These are phyloP conservation scores for Tolypocladium album DNA, from an alignment of 2,329 filamentous ascomycete genomes.

Conservation along the genomic window DNA sequence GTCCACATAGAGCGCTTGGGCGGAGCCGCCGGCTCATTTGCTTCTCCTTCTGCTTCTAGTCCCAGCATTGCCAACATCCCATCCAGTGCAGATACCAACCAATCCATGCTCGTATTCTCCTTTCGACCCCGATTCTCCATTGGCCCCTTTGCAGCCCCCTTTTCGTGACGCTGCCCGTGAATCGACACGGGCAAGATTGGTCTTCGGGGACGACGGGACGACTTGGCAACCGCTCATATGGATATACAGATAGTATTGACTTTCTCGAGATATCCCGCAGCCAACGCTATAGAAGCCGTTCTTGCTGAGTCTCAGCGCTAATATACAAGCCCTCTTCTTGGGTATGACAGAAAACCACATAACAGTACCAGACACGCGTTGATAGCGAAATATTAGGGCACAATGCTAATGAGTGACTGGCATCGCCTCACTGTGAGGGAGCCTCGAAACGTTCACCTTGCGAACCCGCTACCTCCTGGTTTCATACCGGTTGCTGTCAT, in stretches of 20 bases:
- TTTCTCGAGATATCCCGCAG: neutral
- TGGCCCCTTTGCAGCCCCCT: neutral
- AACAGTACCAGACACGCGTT: neutral
- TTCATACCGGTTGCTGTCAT: constrained; percentile 8
- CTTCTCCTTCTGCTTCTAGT: neutral
- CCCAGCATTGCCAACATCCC: neutral
- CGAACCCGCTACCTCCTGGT: constrained; percentile 9
- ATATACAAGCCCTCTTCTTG: neutral
- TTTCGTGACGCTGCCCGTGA: neutral
- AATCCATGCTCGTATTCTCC: neutral
- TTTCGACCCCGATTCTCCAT: neutral
- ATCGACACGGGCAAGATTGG: too few species aligned
- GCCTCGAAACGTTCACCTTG: neutral
- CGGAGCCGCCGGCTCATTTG: neutral
- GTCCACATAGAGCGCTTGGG: constrained; percentile 24
- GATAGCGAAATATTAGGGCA: neutral
- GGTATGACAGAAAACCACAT: neutral
- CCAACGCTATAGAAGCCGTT: neutral
- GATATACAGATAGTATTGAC: neutral
- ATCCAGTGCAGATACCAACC: neutral
- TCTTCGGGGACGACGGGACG: too few species aligned
- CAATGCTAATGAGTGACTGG: neutral
- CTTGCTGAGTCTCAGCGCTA: neutral
- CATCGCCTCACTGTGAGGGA: neutral
- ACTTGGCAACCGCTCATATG: neutral